phyloP scores from a whole-genome alignment of 345 rosid genomes.

The Aquilaria malaccensis region DNA sequence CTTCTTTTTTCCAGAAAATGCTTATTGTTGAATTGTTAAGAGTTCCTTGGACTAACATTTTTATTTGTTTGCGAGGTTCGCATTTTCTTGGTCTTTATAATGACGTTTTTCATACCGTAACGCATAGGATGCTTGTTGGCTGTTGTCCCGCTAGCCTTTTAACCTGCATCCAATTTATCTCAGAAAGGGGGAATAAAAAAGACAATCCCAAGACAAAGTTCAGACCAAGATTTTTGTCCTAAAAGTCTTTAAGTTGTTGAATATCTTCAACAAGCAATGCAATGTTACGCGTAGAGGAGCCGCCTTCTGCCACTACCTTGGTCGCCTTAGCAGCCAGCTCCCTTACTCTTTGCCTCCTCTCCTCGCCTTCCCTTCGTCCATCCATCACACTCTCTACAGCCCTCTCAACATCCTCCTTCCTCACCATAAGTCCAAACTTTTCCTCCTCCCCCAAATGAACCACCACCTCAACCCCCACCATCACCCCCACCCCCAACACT shows the following conservation, averaged over 20 bases:
- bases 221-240: too few species aligned
- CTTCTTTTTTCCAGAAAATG: too few species aligned
- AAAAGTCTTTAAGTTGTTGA: background rate
- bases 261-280: conserved; percentile 23
- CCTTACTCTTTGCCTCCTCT: conserved; percentile 28
- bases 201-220: too few species aligned
- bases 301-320: conserved; percentile 36
- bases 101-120: too few species aligned
- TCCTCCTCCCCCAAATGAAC: conserved; percentile 46
- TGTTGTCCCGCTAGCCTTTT: too few species aligned
- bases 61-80: too few species aligned
- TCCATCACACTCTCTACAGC: conserved; percentile 37
- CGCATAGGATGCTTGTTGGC: too few species aligned
- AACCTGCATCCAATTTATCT: too few species aligned
- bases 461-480: conserved; percentile 31
- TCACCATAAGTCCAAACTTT: conserved; percentile 23
- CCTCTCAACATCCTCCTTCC: conserved; percentile 29
- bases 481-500: conserved; percentile 32
- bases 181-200: too few species aligned
- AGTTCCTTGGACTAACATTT: too few species aligned
- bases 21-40: too few species aligned
- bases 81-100: too few species aligned
- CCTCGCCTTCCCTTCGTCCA: conserved; percentile 27
- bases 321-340: conserved; percentile 29
- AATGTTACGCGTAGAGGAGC: conserved; percentile 43